Evolutionary conservation across 1,284 basidiomycete species (phyloP), one percentile per base, ranked within the genome.

Genomic region (Pascua guehoae): DNA sequence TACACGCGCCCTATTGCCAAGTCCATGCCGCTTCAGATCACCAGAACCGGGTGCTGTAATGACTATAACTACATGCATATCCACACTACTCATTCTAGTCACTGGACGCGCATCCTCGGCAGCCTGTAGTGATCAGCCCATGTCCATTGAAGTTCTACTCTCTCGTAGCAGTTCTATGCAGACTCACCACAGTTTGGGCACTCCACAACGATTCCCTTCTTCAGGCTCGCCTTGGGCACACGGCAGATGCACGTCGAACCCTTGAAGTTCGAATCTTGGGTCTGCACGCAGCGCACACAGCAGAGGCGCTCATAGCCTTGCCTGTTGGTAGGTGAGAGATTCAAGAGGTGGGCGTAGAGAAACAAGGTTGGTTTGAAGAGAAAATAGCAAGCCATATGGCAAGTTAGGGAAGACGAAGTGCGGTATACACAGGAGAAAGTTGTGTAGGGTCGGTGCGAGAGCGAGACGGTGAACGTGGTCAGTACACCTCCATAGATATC

Each of bases 241-340:
- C 96, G 85, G 74, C 96, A 99, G 58, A 98, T 89, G 76, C 96
- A 99, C 37, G 96, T 96, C n/a, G 93, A 96, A 8, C 96, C 96
- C 80, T 95, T 88, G 72, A 98, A 97, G 80, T 98, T 98, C 93
- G 97, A 98, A 74, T 98, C 96, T 89, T 85, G 85, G 4, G 92
- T 92, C 79, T 98, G 95, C 56, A 99, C 97, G 78, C 96, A 99
- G 49, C 96, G 82, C 49, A 98, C 81, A 73, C 96, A 99, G 75
- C 96, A 99, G 40, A 98, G 81, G 73, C 98, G 98, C 79, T 99
- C 96, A 76, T 98, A 99, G 4, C 96, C 96, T 11, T 89, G 81
- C 62, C 72, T 76, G 49, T 32, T n/a, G 32, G 11, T 18, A 15
- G 47, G 7, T 16, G 45, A 51, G 8, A 32, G 37, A 12, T 12